Percentiles rank a stretch among this genome's conserved stretches.
These are phyloP conservation scores for Apiotrichum montevideense DNA, from an alignment of 1,284 basidiomycete genomes.

Conservation along the genomic window DNA sequence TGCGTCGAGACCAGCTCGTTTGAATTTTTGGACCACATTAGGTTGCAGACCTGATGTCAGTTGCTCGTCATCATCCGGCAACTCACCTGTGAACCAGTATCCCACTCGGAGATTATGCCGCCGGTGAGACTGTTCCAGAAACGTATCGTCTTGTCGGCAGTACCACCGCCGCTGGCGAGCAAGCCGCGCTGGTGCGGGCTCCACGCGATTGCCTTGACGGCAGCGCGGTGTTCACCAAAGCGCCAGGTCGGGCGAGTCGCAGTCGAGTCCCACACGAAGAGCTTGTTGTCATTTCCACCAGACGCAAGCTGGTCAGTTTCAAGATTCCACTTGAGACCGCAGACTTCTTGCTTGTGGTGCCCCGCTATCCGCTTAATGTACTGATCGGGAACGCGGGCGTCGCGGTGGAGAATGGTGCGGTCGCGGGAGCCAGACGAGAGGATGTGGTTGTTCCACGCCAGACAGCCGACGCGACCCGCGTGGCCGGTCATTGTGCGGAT, in stretches of 20 bases:
- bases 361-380: conserved; percentile 72
- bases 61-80: too few relatives aligned
- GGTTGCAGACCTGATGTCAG: conserved; percentile 78
- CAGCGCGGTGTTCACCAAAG: conserved; percentile 93
- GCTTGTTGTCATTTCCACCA: conserved; percentile 97
- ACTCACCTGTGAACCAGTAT: conserved; percentile 85
- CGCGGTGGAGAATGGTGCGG: conserved; percentile 82
- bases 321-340: conserved; percentile 87
- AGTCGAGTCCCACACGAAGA: conserved; percentile 84
- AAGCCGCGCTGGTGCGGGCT: conserved; percentile 89
- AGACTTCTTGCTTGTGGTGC: conserved; percentile 86
- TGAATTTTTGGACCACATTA: conserved; percentile 91
- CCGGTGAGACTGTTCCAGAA: conserved; percentile 96
- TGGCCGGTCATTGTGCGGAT: conserved; percentile 81
- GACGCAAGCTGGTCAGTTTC: conserved; percentile 73
- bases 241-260: conserved; percentile 72
- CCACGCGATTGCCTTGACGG: conserved; percentile 97
- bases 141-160: conserved; percentile 92
- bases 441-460: conserved; percentile 89
- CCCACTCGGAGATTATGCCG: conserved; percentile 72
- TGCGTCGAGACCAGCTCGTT: conserved; percentile 98
- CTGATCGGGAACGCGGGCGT: conserved; percentile 67
- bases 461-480: conserved; percentile 76
- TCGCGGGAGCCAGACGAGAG: conserved; percentile 89
- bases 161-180: conserved; percentile 93